Conservation (phyloP, 2,329 filamentous ascomycete species). For the Alternaria sp. region DNA sequence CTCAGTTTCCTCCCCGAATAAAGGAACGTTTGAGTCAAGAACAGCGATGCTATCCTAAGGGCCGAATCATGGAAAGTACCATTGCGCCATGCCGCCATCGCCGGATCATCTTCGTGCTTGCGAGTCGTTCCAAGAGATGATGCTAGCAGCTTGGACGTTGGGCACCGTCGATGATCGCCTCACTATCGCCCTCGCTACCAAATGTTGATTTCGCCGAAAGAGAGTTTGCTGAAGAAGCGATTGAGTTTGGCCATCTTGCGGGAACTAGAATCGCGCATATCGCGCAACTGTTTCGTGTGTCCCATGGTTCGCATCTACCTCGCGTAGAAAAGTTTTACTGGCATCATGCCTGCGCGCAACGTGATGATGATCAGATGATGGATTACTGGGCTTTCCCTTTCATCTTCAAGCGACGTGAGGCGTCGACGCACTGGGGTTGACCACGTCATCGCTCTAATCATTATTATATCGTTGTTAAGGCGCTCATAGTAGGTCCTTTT, state of each 20-base stretch:
- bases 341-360: constrained; percentile 24
- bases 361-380: constrained; percentile 18
- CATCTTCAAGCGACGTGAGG: constrained; percentile 6
- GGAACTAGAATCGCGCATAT: constrained; percentile 20
- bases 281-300: constrained; percentile 21
- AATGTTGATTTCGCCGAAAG: constrained; percentile 5
- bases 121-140: constrained; percentile 1
- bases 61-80: constrained; percentile 13
- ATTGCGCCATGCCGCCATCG: constrained; percentile 12
- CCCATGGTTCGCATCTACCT: constrained; percentile 1
- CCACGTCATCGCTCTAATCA: constrained; percentile 3
- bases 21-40: constrained; percentile 8
- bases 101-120: constrained; percentile 6
- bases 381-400: constrained; percentile 7
- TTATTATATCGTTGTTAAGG: not conserved
- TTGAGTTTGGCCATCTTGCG: constrained; percentile 9
- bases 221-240: constrained; percentile 6
- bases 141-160: constrained; percentile 4
- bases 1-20: constrained; percentile 4
- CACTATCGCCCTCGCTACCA: constrained; percentile 14
- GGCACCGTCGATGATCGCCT: constrained; percentile 8
- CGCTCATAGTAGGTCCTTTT: not conserved
- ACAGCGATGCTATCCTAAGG: constrained; percentile 4
- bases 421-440: constrained; percentile 2
- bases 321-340: constrained; percentile 15